Evolutionary conservation across 192 early-diverging fungal species (phyloP).

Genomic region (Linderina pennispora): DNA sequence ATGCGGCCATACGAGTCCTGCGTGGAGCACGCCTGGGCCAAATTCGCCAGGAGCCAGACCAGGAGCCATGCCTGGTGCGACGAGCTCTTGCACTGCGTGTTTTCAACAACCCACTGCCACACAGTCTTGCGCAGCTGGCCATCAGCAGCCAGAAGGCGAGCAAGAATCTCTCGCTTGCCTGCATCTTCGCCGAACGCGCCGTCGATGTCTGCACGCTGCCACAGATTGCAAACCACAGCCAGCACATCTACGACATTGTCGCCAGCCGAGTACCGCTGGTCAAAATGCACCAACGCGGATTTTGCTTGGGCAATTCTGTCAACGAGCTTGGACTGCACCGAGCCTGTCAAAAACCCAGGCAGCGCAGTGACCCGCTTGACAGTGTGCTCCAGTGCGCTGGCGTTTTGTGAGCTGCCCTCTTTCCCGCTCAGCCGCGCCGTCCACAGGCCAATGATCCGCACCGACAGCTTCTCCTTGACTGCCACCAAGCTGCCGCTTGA

Average conservation of each 20-base stretch:
- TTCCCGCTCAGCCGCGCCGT: no score
- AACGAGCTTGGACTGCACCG: no score
- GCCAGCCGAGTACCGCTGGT: conserved; percentile 3
- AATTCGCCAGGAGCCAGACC: conserved; percentile 5
- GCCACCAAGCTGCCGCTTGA: no score
- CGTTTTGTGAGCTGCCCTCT: no score
- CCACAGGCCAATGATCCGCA: not conserved
- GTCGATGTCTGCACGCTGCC: not conserved
- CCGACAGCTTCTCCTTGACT: not conserved
- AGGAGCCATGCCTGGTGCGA: not conserved
- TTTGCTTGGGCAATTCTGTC: not conserved
- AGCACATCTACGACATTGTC: conserved; percentile 6
- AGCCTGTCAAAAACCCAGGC: no score
- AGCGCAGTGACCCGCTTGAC: no score
- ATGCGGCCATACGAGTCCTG: conserved; percentile 1
- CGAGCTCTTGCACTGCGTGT: not conserved
- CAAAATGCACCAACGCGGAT: no score
- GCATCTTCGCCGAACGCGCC: not conserved
- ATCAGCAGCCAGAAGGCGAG: conserved; percentile 13
- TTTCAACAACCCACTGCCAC: conserved; percentile 11
- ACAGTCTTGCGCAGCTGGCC: conserved; percentile 4
- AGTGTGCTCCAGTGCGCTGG: not conserved
- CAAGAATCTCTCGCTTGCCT: conserved; percentile 9
- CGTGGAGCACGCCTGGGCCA: conserved; percentile 1
- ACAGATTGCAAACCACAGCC: conserved; percentile 7